These are phyloP conservation scores for Pisolithus tinctorius DNA, from an alignment of 768 basidiomycete species.

Conservation along the genomic window DNA sequence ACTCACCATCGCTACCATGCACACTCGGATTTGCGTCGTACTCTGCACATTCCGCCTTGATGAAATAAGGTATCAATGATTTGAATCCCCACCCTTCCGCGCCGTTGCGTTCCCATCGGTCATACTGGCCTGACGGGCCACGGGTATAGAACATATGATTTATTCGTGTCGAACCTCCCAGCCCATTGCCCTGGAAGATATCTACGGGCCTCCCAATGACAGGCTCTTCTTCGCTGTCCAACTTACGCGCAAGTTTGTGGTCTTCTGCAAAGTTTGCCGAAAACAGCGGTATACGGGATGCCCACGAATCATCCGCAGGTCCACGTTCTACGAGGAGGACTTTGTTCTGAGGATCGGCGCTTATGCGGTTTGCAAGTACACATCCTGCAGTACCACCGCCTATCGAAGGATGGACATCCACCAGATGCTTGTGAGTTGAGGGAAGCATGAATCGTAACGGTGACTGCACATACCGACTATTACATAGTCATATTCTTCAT, in stretches of 20 bases:
- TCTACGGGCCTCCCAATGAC: conserved; percentile 9
- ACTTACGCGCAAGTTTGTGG: background rate
- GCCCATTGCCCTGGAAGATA: conserved; percentile 16
- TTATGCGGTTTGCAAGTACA: conserved; percentile 32
- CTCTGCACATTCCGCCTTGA: conserved; percentile 22
- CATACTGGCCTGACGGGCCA: conserved; percentile 24
- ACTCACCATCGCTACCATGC: conserved; percentile 1
- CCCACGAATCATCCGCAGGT: conserved; percentile 19
- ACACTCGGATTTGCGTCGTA: conserved; percentile 4
- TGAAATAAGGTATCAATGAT: conserved; percentile 27
- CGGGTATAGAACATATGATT: conserved; percentile 35
- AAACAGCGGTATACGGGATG: conserved; percentile 24
- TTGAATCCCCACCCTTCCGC: conserved; percentile 30
- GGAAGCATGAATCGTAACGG: background rate
- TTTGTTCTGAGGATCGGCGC: conserved; percentile 20
- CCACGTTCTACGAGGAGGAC: conserved; percentile 34
- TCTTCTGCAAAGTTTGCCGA: conserved; percentile 18
- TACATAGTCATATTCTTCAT: background rate
- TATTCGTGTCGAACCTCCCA: conserved; percentile 41
- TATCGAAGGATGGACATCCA: background rate
- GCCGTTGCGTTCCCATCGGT: conserved; percentile 23
- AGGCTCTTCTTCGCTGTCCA: background rate
- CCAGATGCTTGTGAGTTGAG: background rate
- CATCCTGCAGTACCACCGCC: conserved; percentile 35
- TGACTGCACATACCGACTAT: background rate